Conservation (phyloP, 176 grass and related monocot genomes). For the Puya raimondii region DNA sequence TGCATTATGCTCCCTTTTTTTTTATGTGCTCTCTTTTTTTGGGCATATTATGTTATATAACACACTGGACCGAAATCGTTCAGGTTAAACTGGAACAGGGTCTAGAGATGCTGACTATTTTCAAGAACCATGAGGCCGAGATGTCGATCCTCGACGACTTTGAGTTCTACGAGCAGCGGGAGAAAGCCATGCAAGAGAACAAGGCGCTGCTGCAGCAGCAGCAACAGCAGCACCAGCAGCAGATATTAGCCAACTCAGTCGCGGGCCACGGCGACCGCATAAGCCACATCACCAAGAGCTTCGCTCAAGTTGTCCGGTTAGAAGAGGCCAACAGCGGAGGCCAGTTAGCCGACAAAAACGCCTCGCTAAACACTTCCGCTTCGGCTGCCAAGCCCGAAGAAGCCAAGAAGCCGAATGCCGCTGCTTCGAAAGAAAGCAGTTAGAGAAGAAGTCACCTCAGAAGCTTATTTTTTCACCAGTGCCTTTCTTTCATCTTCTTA, state of each 20-base stretch:
- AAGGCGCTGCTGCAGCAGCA: slow-evolving; percentile 53
- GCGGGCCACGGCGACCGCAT: neutral
- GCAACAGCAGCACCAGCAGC: slow-evolving; percentile 4
- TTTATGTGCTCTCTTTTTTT: neutral
- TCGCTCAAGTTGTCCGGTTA: neutral
- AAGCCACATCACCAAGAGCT: neutral
- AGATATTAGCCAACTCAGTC: neutral
- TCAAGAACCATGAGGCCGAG: slow-evolving; percentile 69
- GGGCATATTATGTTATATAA: too few species aligned
- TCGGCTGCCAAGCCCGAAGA: neutral
- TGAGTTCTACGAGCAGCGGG: slow-evolving; percentile 72
- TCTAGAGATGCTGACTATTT: slow-evolving; percentile 63
- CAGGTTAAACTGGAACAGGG: slow-evolving; percentile 93
- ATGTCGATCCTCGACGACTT: slow-evolving; percentile 76
- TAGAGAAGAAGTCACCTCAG: neutral
- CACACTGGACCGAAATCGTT: slow-evolving; percentile 3
- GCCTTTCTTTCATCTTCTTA: neutral
- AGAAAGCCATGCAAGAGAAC: slow-evolving; percentile 92
- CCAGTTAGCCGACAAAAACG: neutral
- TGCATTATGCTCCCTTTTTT: neutral
- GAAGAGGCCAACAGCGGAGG: neutral
- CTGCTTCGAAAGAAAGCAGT: neutral
- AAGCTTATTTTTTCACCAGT: neutral
- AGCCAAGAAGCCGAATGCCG: neutral
- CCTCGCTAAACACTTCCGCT: neutral